These are phyloP conservation scores for Myriosclerotinia duriaeana DNA, from an alignment of 2,329 filamentous ascomycete genomes.

Conservation along the genomic window DNA sequence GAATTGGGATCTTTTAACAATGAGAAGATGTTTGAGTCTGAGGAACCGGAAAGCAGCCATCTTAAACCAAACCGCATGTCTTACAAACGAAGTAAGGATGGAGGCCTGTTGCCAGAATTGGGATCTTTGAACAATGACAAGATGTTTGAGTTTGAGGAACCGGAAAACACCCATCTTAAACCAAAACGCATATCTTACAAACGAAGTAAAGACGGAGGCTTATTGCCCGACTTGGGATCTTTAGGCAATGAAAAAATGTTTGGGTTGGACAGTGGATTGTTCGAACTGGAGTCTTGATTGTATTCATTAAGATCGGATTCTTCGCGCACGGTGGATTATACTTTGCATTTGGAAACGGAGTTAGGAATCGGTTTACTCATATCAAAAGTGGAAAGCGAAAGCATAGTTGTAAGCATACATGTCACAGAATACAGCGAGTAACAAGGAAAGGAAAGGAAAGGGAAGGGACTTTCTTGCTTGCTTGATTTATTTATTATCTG, in stretches of 20 bases:
- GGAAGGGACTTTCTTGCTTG: not conserved
- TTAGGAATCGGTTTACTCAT: slow-evolving; percentile 12
- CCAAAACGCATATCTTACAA: slow-evolving; percentile 20
- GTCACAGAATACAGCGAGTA: slow-evolving; percentile 5
- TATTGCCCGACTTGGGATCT: slow-evolving; percentile 20
- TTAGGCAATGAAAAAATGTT: slow-evolving; percentile 28
- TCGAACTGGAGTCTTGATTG: slow-evolving; percentile 26
- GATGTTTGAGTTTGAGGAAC: slow-evolving; percentile 21
- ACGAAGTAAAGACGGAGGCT: slow-evolving; percentile 14
- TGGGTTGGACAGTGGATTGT: slow-evolving; percentile 24
- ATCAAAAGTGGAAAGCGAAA: slow-evolving; percentile 6
- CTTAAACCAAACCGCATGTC: slow-evolving; percentile 18
- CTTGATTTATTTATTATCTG: not conserved
- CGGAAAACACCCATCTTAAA: slow-evolving; percentile 10
- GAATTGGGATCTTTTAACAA: slow-evolving; percentile 21
- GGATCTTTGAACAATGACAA: slow-evolving; percentile 24
- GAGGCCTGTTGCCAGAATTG: slow-evolving; percentile 19
- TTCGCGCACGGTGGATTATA: not conserved
- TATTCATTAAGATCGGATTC: not conserved
- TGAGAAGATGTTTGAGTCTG: slow-evolving; percentile 25
- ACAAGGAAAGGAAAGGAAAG: slow-evolving; percentile 1
- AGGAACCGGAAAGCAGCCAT: not conserved
- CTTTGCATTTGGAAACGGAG: slow-evolving; percentile 11
- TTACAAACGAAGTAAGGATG: slow-evolving; percentile 22
- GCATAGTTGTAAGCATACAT: slow-evolving; percentile 10